phyloP scores from a whole-genome alignment of 2,329 filamentous ascomycete genomes.

The Cercospora sojina region DNA sequence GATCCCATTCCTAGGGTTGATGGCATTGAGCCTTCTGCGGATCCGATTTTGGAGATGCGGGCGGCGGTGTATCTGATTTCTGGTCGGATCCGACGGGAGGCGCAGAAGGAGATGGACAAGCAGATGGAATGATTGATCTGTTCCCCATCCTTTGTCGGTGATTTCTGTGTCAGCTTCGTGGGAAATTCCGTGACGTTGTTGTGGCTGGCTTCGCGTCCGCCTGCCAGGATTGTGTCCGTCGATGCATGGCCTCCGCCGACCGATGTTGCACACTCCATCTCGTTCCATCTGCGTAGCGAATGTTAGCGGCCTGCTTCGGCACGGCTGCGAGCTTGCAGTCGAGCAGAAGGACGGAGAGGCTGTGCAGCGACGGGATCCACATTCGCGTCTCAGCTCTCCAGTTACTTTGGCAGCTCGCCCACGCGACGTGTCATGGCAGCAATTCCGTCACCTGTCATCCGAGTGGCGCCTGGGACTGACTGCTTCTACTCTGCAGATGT shows the following conservation, averaged over 20 bases:
- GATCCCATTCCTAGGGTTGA: conserved; percentile 58
- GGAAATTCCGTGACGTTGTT: neutral
- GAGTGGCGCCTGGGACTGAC: neutral
- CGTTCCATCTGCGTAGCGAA: neutral
- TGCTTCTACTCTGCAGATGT: neutral
- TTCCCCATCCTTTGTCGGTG: neutral
- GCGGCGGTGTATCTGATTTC: conserved; percentile 58
- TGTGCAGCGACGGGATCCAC: neutral
- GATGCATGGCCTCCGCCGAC: neutral
- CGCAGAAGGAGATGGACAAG: neutral
- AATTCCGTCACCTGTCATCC: conserved; percentile 1
- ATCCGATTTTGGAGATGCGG: conserved; percentile 58
- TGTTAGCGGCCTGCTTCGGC: neutral
- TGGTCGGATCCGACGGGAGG: conserved; percentile 52
- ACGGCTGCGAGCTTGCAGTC: neutral
- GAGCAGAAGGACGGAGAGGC: neutral
- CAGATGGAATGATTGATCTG: neutral
- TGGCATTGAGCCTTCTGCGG: conserved; percentile 53
- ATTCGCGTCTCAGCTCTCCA: neutral
- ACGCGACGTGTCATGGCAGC: conserved; percentile 3
- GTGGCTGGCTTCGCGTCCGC: conserved; percentile 5
- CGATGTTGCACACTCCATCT: neutral
- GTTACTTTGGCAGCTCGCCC: neutral
- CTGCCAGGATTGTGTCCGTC: neutral
- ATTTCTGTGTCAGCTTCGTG: neutral